Percentiles rank a stretch among this genome's conserved stretches.
phyloP scores from a whole-genome alignment of 2,329 filamentous ascomycete species.

The Daldinia sp. region DNA sequence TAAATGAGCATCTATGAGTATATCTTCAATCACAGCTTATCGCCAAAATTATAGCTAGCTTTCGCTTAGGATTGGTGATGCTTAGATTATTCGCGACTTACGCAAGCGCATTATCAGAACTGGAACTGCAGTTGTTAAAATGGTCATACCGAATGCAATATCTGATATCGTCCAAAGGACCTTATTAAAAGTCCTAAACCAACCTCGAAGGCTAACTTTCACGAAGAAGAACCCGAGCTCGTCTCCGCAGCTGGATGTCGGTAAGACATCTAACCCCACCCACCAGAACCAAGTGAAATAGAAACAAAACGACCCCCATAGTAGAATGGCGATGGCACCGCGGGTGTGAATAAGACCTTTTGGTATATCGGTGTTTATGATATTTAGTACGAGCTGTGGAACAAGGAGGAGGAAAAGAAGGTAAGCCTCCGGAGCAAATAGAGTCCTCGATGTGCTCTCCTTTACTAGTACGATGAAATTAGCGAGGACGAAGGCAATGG shows the following conservation, averaged over 20 bases:
- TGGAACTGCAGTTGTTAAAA: neutral
- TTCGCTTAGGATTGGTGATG: neutral
- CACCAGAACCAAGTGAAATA: slow-evolving; percentile 31
- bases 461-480: slow-evolving; percentile 20
- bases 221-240: slow-evolving; percentile 32
- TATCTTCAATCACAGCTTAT: neutral
- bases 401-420: slow-evolving; percentile 27
- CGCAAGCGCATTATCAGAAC: neutral
- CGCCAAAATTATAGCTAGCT: neutral
- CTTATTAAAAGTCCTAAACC: slow-evolving; percentile 31
- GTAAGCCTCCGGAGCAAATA: slow-evolving; percentile 26
- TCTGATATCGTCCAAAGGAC: slow-evolving; percentile 20
- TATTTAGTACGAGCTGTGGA: slow-evolving; percentile 20
- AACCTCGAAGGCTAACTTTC: slow-evolving; percentile 24
- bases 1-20: neutral
- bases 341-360: neutral
- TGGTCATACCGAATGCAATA: slow-evolving; percentile 4
- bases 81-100: neutral
- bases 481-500: slow-evolving; percentile 25
- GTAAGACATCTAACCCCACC: slow-evolving; percentile 25
- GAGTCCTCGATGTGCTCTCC: slow-evolving; percentile 7
- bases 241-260: slow-evolving; percentile 15
- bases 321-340: slow-evolving; percentile 3
- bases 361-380: slow-evolving; percentile 7
- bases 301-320: slow-evolving; percentile 20